phyloP scores from a whole-genome alignment of 108 stramenopile genomes.

The Conticribra guillardii region DNA sequence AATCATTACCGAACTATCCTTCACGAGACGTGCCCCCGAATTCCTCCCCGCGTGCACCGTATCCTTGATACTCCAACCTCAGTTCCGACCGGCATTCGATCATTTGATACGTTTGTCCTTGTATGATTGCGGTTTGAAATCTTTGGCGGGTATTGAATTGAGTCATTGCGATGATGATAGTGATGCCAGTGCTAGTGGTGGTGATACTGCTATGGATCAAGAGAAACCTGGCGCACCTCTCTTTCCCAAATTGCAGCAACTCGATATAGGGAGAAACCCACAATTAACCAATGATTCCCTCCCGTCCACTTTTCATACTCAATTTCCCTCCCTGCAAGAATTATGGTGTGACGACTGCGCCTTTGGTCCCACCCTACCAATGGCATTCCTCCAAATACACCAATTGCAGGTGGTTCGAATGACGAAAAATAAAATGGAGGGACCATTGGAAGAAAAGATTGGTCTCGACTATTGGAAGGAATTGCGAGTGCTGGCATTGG shows the following conservation, averaged over 20 bases:
- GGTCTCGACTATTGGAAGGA: conserved; percentile 22
- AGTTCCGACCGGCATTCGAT: conserved; percentile 48
- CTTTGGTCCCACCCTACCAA: conserved; percentile 51
- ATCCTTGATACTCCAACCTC: conserved; percentile 52
- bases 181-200: background rate
- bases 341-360: conserved; percentile 75
- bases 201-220: background rate
- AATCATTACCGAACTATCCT: conserved; percentile 21
- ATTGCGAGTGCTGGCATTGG: conserved; percentile 56
- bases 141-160: conserved; percentile 39
- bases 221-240: too few species aligned
- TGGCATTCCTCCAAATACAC: conserved; percentile 34
- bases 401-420: conserved; percentile 52
- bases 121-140: conserved; percentile 62
- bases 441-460: conserved; percentile 1
- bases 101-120: conserved; percentile 54
- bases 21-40: conserved; percentile 45
- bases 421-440: conserved; percentile 51
- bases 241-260: conserved; percentile 49
- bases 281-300: conserved; percentile 26
- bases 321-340: conserved; percentile 48
- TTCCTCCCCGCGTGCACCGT: conserved; percentile 48
- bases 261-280: conserved; percentile 75
- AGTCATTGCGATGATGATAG: background rate
- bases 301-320: conserved; percentile 15